A percentile compares a stretch with the other conserved stretches of the same genome.
Conservation (phyloP, 164 flowering plant genomes). For the Kalanchoe fedtschenkoi region DNA sequence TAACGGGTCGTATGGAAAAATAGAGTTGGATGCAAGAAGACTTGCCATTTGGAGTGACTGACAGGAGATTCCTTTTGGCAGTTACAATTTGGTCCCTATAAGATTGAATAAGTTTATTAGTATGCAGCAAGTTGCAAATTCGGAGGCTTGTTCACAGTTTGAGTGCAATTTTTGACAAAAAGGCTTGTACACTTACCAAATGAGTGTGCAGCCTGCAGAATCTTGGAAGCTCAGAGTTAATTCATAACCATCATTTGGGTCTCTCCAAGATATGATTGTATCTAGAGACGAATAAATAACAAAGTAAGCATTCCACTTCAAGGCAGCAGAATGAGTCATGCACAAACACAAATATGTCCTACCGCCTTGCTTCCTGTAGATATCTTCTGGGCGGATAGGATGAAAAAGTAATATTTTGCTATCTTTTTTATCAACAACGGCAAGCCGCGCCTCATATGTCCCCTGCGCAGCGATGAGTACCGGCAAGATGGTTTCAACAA, state of each 20-base stretch:
- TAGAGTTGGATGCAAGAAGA: background rate
- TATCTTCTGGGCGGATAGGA: slow-evolving; percentile 72
- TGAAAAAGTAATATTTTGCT: slow-evolving; percentile 74
- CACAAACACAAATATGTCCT: background rate
- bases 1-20: background rate
- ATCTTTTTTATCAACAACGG: slow-evolving; percentile 86
- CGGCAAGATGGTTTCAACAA: background rate
- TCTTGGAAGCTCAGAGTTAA: slow-evolving; percentile 95
- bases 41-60: background rate
- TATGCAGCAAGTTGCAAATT: background rate
- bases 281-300: slow-evolving; percentile 25
- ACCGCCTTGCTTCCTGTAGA: slow-evolving; percentile 98
- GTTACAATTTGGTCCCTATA: slow-evolving; percentile 58
- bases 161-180: background rate
- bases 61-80: slow-evolving; percentile 45
- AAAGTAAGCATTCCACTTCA: background rate
- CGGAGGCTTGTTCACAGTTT: background rate
- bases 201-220: slow-evolving; percentile 72
- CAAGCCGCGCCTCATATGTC: background rate
- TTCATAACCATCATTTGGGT: slow-evolving; percentile 69
- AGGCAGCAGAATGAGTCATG: background rate
- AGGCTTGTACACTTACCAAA: slow-evolving; percentile 40
- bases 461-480: background rate
- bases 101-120: background rate
- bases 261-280: slow-evolving; percentile 93